Evolutionary conservation across 1,139 yeast species (phyloP).

Genomic region (Spathaspora sp.): DNA sequence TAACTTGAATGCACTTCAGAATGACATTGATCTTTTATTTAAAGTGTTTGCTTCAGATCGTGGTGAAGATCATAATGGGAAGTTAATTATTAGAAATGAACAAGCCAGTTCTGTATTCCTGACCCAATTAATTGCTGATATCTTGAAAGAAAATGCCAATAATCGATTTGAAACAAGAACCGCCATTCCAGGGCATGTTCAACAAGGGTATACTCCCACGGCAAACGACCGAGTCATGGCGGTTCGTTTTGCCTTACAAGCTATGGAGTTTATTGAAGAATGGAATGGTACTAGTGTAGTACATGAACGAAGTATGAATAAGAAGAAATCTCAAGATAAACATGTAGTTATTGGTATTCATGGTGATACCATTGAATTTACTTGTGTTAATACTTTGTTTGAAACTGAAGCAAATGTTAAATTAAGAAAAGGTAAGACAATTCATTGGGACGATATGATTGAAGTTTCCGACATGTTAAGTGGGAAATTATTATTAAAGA

Average conservation of each 20-base stretch:
- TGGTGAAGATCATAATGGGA: conserved; percentile 81
- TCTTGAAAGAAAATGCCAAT: conserved; percentile 62
- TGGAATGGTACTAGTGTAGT: conserved; percentile 17
- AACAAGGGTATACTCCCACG: conserved; percentile 79
- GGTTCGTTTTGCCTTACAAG: conserved; percentile 65
- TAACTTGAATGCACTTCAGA: conserved; percentile 63
- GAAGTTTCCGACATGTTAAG: conserved; percentile 66
- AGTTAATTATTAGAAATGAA: conserved; percentile 65
- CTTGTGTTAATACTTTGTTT: conserved; percentile 55
- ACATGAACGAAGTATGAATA: conserved; percentile 10
- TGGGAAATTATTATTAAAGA: conserved; percentile 57
- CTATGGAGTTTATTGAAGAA: conserved; percentile 67
- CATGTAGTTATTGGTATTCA: conserved; percentile 65
- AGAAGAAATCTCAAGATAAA: conserved; percentile 8
- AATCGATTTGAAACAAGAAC: conserved; percentile 74
- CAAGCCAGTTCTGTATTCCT: conserved; percentile 69
- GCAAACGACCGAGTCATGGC: conserved; percentile 77
- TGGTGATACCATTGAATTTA: conserved; percentile 61
- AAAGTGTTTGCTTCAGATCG: conserved; percentile 65
- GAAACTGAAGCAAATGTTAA: conserved; percentile 56
- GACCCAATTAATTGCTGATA: conserved; percentile 65
- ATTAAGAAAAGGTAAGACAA: conserved; percentile 62
- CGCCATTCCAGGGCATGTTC: conserved; percentile 82
- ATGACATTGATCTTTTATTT: conserved; percentile 22
- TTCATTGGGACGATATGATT: conserved; percentile 67